Evolutionary conservation across 805 yeast genomes (phyloP).

Genomic region (Starmerella khaoyaiensis): DNA sequence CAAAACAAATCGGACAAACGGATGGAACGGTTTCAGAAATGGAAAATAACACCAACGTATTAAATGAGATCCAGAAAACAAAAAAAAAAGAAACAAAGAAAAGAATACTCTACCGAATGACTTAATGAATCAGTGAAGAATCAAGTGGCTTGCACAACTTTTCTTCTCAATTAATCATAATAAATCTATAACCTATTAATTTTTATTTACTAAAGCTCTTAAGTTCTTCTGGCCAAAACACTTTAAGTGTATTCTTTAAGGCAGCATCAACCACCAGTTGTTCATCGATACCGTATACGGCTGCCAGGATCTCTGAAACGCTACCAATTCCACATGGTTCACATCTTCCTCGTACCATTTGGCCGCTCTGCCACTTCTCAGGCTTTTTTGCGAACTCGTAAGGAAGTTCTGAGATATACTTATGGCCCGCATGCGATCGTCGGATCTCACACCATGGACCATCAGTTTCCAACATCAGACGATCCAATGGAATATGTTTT

Average conservation of each 20-base stretch:
- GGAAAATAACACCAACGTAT: too few relatives aligned
- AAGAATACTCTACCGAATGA: too few relatives aligned
- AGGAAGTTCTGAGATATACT: constrained; percentile 37
- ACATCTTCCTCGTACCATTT: constrained; percentile 66
- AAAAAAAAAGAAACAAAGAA: too few relatives aligned
- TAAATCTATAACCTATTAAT: background rate
- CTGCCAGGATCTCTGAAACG: constrained; percentile 59
- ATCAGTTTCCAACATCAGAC: constrained; percentile 78
- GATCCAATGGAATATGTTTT: constrained; percentile 50
- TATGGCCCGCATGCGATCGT: constrained; percentile 63
- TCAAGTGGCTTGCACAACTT: too few relatives aligned
- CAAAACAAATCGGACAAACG: too few relatives aligned
- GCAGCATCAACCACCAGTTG: constrained; percentile 37
- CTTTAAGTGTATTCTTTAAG: constrained; percentile 38
- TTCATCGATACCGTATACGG: constrained; percentile 34
- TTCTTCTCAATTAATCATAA: background rate
- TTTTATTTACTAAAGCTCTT: background rate
- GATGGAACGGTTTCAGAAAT: too few relatives aligned
- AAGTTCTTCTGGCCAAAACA: constrained; percentile 30
- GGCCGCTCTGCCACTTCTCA: constrained; percentile 37
- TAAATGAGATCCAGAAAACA: too few relatives aligned
- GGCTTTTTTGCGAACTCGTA: constrained; percentile 49
- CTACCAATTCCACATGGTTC: constrained; percentile 82
- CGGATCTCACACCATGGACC: constrained; percentile 98
- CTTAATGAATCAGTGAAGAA: too few relatives aligned